Base-by-base conservation (phyloP, 2,329 filamentous ascomycete species). In the Penicillium palitans region DNA sequence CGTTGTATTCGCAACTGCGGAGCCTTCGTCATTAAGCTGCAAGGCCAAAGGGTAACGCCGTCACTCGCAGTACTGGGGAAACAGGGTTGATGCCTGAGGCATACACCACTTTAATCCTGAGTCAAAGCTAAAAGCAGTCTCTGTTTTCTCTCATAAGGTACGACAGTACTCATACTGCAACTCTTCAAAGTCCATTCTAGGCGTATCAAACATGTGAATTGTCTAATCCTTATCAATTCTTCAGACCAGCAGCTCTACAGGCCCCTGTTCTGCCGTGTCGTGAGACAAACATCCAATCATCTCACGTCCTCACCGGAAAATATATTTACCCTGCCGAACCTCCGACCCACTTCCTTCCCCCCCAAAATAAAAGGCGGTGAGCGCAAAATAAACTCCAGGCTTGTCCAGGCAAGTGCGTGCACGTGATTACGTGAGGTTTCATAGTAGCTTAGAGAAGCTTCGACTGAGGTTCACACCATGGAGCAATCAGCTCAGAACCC, bases 401-500 rank as follows among this genome's bases (percentile, higher is more conserved):
- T 21, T 48, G 6, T n/a, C 12, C n/a, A 46, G 31, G 31, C 51
- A 45, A 10, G 39, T 46, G 21, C 19, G 6, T 47, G 39, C 59
- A 61, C 59, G 59, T 61, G 61, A 63, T 42, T 47, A 47, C 50
- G 42, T 41, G 42, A 48, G 35, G 27, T 3, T 44, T 49, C 53
- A 51, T 50, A 50, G 53, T 55, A 54, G 27, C 44, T 53, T 31
- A 58, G 40, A 54, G 55, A 48, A 54, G 48, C 55, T 54, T 54
- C 41, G 37, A 45, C 40, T 47, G 17, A 41, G 35, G 40, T 57
- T 47, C 58, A 69, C 57, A 69, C 48, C 51, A 77, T 77, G 74
- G 75, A 76, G 62, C 72, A 71, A 63, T 63, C 72, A 41, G 61
- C 69, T 31, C 67, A 70, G 46, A 70, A 67, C 53, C 59, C 68